Base-by-base conservation (phyloP, 1,139 yeast genomes). In the Geotrichum klebahnii region DNA sequence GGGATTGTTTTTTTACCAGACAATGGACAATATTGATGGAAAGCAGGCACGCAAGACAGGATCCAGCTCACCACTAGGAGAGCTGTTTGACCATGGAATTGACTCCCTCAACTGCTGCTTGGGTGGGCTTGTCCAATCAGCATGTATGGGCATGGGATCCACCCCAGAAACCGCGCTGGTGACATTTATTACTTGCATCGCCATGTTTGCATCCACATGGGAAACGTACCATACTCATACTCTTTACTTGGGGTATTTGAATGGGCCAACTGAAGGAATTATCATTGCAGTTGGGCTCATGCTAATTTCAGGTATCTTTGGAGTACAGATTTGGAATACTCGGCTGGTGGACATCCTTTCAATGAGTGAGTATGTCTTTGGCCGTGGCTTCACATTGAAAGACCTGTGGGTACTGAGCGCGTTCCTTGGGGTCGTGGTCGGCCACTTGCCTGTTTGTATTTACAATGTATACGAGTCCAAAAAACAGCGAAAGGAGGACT, bases 21-120 rank as follows among this genome's bases (percentile, higher is more conserved):
- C 94, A 1, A 82, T 84, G 71, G 94, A 84, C 67, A 88, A 88
- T 31, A 82, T 89, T 61, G 94, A 84, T 64, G 94, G 94, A 9
- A 80, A 83, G 59, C 94, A 84, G 66, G 94, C 94, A 14, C 75
- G 94, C 58, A 66, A 79, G 60, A 84, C 92, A 0, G 85, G 85
- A 29, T 85, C 84, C 61, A 76, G 82, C 53, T 86, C 90, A 2
- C 92, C 94, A 2, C 71, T 84, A 57, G 94, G 92, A 14, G 92
- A 84, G 66, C 73, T 84, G 55, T 84, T 84, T 62, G 94, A 84
- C 66, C 94, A 84, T 60, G 85, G 89, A 26, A 80, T 84, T 52
- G 94, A 84, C 66, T 84, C 92, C 2, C 75, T 84, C 61, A 84
- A 84, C 66, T 83, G 75, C 57, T 61, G 70, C 29, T 60, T 70